phyloP scores from a whole-genome alignment of 331 rosid genomes.

The Dryas integrifolia region DNA sequence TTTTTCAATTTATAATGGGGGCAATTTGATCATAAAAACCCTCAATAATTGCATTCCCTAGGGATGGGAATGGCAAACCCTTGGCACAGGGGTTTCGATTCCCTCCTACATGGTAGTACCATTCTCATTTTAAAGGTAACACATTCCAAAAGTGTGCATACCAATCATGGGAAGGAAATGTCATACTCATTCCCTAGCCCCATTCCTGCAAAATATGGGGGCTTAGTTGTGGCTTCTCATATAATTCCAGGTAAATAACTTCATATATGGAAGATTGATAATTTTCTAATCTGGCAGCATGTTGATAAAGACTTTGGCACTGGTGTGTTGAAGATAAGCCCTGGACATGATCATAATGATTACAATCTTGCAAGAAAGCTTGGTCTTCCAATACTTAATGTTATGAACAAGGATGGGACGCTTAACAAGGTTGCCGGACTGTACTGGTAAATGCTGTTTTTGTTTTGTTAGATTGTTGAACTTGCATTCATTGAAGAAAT shows the following conservation, averaged over 20 bases:
- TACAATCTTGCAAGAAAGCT: constrained; percentile 89
- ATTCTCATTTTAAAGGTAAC: too few species aligned
- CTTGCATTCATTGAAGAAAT: constrained; percentile 2
- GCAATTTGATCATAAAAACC: too few species aligned
- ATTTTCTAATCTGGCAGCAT: constrained; percentile 45
- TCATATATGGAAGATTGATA: constrained; percentile 7
- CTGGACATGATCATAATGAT: constrained; percentile 98
- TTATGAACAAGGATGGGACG: constrained; percentile 97
- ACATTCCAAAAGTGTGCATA: too few species aligned
- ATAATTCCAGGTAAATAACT: constrained; percentile 17
- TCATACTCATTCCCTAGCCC: too few species aligned
- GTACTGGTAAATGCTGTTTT: constrained; percentile 51
- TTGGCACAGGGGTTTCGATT: too few species aligned
- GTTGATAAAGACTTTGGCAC: constrained; percentile 96
- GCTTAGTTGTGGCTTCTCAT: neutral
- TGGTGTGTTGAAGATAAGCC: constrained; percentile 93
- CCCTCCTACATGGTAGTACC: too few species aligned
- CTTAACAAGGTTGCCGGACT: constrained; percentile 86
- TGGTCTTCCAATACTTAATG: constrained; percentile 95
- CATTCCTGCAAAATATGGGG: too few species aligned
- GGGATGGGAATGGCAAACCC: too few species aligned
- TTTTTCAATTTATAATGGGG: too few species aligned
- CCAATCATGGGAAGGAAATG: too few species aligned
- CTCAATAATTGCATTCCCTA: too few species aligned
- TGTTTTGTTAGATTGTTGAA: constrained; percentile 19